phyloP scores from a whole-genome alignment of 208 protist species.

The Wallacemonas rigidus region DNA sequence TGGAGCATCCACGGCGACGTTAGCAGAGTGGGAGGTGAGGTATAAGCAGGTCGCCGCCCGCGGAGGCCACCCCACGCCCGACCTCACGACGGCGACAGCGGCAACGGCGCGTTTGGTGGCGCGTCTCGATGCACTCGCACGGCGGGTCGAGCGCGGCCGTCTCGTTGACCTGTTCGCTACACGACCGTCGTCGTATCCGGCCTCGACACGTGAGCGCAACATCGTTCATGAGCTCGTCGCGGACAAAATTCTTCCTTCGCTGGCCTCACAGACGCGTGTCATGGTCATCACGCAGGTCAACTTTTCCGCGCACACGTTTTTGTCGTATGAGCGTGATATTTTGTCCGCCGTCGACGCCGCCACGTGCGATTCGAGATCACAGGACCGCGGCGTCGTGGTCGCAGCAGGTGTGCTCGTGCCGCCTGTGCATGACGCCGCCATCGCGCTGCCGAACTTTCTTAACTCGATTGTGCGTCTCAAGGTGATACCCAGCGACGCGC shows the following conservation, averaged over 20 bases:
- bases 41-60: not conserved
- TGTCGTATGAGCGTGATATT: constrained; percentile 23
- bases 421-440: constrained; percentile 33
- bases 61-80: not conserved
- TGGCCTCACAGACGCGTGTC: not conserved
- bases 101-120: constrained; percentile 16
- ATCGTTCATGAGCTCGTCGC: constrained; percentile 23
- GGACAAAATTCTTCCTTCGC: constrained; percentile 29
- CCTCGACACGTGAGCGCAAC: constrained; percentile 10
- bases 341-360: constrained; percentile 16
- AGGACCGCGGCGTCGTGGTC: not conserved
- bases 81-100: not conserved
- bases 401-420: constrained; percentile 23
- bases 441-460: constrained; percentile 25
- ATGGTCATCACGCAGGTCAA: constrained; percentile 47
- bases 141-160: constrained; percentile 14
- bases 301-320: constrained; percentile 36
- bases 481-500: constrained; percentile 26
- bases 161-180: constrained; percentile 23
- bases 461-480: constrained; percentile 30
- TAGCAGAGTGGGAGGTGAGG: not conserved
- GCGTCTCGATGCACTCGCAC: constrained; percentile 16
- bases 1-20: not conserved
- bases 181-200: constrained; percentile 26
- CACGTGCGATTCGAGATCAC: not conserved